Conservation (phyloP, 148 eudicot species). For the Nepenthes mirabilis region DNA sequence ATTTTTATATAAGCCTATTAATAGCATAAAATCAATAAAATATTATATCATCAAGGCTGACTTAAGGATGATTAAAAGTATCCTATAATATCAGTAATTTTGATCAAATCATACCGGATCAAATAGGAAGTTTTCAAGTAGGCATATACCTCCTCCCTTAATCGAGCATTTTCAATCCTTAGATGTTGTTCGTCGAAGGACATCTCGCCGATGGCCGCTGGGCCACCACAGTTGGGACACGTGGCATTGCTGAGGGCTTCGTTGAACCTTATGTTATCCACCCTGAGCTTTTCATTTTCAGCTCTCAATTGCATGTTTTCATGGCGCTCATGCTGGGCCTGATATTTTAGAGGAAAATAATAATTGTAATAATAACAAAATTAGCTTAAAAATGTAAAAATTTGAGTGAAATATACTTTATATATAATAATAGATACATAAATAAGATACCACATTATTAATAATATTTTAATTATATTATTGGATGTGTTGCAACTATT, state of each 20-base stretch:
- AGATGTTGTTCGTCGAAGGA: constrained; percentile 89
- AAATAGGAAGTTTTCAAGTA: too few species aligned
- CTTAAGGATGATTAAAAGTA: too few species aligned
- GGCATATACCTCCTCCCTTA: constrained; percentile 64
- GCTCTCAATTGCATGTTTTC: constrained; percentile 67
- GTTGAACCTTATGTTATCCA: constrained; percentile 72
- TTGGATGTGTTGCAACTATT: too few species aligned
- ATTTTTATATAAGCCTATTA: too few species aligned
- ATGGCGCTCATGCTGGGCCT: constrained; percentile 81
- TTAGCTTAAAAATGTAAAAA: neutral
- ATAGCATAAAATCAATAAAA: too few species aligned
- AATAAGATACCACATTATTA: neutral
- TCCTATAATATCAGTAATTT: too few species aligned
- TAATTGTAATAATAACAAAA: neutral
- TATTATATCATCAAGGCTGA: too few species aligned
- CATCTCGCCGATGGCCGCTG: constrained; percentile 89
- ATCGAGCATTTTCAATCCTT: constrained; percentile 75
- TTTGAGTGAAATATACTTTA: neutral
- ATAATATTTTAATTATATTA: too few species aligned
- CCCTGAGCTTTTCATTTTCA: constrained; percentile 83
- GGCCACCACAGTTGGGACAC: constrained; percentile 86
- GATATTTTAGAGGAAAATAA: neutral
- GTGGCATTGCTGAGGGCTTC: constrained; percentile 78
- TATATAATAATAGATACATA: neutral
- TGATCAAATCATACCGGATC: too few species aligned